Evolutionary conservation across 192 early-diverging fungal species (phyloP).

Genomic region (Phycomyces nitens): DNA sequence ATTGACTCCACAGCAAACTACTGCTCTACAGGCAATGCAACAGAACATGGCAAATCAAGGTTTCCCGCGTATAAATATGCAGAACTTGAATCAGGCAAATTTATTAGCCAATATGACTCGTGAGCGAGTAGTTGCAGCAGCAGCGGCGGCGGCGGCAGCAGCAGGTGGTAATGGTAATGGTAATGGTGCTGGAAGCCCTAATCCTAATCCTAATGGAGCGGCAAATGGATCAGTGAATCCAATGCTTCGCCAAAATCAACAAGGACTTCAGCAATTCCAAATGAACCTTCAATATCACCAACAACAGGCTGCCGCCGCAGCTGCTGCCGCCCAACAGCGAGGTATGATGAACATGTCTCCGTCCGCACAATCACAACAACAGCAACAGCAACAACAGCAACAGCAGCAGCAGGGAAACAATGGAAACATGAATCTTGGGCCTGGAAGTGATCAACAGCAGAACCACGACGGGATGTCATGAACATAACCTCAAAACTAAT

Average conservation of each 20-base stretch:
- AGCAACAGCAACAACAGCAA: too few relatives aligned
- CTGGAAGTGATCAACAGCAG: background rate
- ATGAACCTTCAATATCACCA: constrained; percentile 29
- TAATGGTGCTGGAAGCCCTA: constrained; percentile 1
- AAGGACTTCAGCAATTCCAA: constrained; percentile 23
- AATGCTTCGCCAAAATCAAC: constrained; percentile 5
- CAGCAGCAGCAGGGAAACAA: background rate
- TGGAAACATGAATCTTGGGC: background rate
- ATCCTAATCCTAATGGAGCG: background rate
- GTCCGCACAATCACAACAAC: background rate
- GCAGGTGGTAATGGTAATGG: background rate
- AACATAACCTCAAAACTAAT: background rate
- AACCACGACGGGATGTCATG: background rate
- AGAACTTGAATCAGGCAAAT: background rate
- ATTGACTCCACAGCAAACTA: constrained; percentile 27
- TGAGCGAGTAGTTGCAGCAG: background rate
- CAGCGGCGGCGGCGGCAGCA: constrained; percentile 7
- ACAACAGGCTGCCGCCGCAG: constrained; percentile 16
- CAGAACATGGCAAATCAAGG: constrained; percentile 11
- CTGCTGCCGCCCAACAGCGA: constrained; percentile 18
- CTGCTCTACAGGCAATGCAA: constrained; percentile 15
- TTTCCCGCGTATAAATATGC: background rate
- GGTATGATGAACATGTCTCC: constrained; percentile 8
- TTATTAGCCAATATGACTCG: constrained; percentile 1
- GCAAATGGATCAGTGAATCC: background rate